Evolutionary conservation across 2,329 filamentous ascomycete genomes (phyloP).

Genomic region (Aspergillus sp.): DNA sequence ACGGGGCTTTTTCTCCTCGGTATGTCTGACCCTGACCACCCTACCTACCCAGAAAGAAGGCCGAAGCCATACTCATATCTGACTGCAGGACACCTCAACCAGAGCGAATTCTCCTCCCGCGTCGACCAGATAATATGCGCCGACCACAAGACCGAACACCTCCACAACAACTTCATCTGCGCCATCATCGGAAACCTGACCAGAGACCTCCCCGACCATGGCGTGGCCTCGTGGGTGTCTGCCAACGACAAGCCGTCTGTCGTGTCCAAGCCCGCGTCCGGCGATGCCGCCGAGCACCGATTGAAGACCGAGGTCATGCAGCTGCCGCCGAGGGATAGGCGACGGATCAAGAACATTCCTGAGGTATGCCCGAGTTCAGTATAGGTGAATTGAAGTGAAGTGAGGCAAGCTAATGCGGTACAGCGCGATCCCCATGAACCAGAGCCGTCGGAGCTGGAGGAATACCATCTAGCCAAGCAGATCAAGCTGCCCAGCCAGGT

Average conservation of each 20-base stretch:
- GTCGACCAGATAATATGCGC: constrained; percentile 47
- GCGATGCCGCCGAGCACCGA: constrained; percentile 54
- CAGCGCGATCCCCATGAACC: constrained; percentile 29
- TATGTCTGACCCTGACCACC: constrained; percentile 15
- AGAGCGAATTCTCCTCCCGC: constrained; percentile 49
- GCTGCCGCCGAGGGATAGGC: constrained; percentile 49
- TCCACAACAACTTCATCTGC: constrained; percentile 54
- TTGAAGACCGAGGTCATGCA: constrained; percentile 57
- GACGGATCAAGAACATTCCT: constrained; percentile 47
- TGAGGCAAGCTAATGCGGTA: constrained; percentile 6
- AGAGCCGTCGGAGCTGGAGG: constrained; percentile 27
- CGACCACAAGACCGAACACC: constrained; percentile 45
- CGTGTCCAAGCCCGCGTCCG: constrained; percentile 43
- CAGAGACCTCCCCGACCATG: constrained; percentile 52
- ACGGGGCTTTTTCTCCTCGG: constrained; percentile 50
- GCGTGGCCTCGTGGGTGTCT: constrained; percentile 55
- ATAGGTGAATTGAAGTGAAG: background rate
- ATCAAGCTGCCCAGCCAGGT: constrained; percentile 51
- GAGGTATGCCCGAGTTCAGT: constrained; percentile 31
- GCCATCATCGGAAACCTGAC: constrained; percentile 51
- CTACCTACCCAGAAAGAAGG: no score
- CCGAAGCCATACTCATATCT: no score
- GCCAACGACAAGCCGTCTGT: constrained; percentile 47
- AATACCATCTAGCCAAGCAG: constrained; percentile 37
- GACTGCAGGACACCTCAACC: constrained; percentile 47